phyloP scores from a whole-genome alignment of 1,284 basidiomycete genomes.

The Trichosporon coremiiforme region DNA sequence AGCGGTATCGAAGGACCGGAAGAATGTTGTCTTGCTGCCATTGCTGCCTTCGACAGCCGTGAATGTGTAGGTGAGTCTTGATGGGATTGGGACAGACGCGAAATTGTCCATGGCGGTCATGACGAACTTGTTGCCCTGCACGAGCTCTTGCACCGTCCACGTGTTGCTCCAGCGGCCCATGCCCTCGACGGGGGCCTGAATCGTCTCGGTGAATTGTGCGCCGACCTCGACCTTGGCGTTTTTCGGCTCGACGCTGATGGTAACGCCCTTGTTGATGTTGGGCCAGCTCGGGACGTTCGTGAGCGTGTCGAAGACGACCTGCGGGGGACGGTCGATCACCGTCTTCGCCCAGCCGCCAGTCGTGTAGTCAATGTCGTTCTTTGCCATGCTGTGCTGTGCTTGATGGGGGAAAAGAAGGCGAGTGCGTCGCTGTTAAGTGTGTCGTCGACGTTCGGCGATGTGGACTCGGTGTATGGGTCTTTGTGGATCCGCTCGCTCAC shows the following conservation, averaged over 20 bases:
- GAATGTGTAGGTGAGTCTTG: neutral
- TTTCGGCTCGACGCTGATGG: neutral
- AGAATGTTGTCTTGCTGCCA: neutral
- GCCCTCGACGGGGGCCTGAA: conserved; percentile 4
- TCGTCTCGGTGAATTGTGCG: conserved; percentile 1
- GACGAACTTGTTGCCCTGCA: neutral
- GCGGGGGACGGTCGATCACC: neutral
- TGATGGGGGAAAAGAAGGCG: no score
- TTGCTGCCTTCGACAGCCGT: neutral
- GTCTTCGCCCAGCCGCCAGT: neutral
- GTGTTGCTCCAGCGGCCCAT: neutral
- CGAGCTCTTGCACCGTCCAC: neutral
- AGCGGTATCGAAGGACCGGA: neutral
- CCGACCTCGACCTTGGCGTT: neutral
- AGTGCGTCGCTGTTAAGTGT: neutral
- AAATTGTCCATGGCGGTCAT: neutral
- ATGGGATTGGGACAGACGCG: neutral
- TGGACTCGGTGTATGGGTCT: no score
- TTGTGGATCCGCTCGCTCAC: no score
- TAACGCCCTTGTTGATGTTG: conserved; percentile 6
- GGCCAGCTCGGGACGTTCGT: neutral
- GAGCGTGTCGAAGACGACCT: conserved; percentile 10
- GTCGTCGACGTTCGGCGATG: neutral
- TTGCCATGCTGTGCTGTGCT: no score
- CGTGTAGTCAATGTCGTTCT: neutral